These are phyloP conservation scores for Epichloe hybrida DNA, from an alignment of 2,329 filamentous ascomycete genomes.

Conservation along the genomic window DNA sequence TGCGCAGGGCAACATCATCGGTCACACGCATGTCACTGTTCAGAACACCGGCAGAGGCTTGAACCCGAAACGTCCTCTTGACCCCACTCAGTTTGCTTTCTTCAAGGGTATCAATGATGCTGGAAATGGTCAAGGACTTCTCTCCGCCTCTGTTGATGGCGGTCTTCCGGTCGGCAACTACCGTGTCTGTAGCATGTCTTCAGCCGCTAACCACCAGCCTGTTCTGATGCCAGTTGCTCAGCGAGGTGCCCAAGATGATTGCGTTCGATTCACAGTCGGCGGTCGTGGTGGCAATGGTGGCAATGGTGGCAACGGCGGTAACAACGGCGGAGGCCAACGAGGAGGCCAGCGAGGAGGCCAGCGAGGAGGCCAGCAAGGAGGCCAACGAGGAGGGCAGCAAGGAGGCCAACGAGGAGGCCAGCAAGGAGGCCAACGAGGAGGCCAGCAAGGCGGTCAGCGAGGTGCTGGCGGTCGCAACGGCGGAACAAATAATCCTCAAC, in stretches of 20 bases:
- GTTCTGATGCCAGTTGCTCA: slow-evolving; percentile 54
- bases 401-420: background rate
- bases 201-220: slow-evolving; percentile 52
- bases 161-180: slow-evolving; percentile 51
- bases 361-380: background rate
- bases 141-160: slow-evolving; percentile 39
- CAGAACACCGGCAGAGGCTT: slow-evolving; percentile 39
- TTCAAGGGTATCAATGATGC: slow-evolving; percentile 56
- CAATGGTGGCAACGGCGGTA: slow-evolving; percentile 10
- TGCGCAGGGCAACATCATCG: slow-evolving; percentile 35
- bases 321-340: slow-evolving; percentile 6
- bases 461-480: too few species aligned
- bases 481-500: too few species aligned
- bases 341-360: background rate
- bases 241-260: slow-evolving; percentile 54
- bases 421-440: too few species aligned
- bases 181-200: slow-evolving; percentile 50
- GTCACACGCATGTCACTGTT: slow-evolving; percentile 46
- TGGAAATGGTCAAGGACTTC: slow-evolving; percentile 40
- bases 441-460: too few species aligned
- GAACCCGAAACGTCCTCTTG: slow-evolving; percentile 37
- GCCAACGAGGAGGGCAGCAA: background rate
- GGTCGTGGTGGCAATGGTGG: slow-evolving; percentile 8
- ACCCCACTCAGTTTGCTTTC: slow-evolving; percentile 42
- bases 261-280: slow-evolving; percentile 43